Evolutionary conservation across 306 rosid species (phyloP), one percentile per base, ranked within the genome.

Genomic region (Cicer pinnatifidum): DNA sequence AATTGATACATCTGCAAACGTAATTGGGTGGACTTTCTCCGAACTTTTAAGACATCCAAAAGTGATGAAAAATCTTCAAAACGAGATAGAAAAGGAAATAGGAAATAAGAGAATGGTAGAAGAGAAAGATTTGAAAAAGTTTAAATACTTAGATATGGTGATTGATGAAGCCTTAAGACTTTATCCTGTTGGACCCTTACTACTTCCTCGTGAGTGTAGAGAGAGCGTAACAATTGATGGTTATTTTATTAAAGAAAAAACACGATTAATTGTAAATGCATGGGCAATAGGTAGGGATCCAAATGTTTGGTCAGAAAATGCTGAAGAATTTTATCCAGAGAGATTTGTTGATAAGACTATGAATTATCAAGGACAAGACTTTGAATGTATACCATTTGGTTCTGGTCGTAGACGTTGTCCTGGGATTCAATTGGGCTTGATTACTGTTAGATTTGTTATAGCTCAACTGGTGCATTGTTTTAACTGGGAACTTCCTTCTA

Each of bases 361-460:
- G 17, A 59, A 59, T 33, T 59, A 28, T 6, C 10, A 28, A 28
- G 65, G 65, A 33, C 41, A 59, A 6, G 65, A 33, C 0, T 28
- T 59, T 2, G 65, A 59, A 7, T 11, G 6, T 59, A 11, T 59
- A 59, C 65, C 65, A 33, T 59, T 59, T 59, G 43, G 65, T 28
- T 59, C 40, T 33, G 65, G 65, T 6, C 65, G 65, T 3, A 59
- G 43, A 7, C 6, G 63, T 57, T 57, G 65, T 59, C 65, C 65
- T 2, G 65, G 65, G 0, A 59, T 59, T 59, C 65, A 11, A 1
- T 11, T 11, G 41, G 65, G 65, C 6, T 59, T 59, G 11, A 3
- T 12, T 2, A 59, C 65, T 0, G 17, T 59, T 11, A 59, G 9
- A 11, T 11, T 59, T 1, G 10, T 59, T 6, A 28, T 33, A 28